These are phyloP conservation scores for Aegle marmelos DNA, from an alignment of 345 rosid species.

Conservation along the genomic window DNA sequence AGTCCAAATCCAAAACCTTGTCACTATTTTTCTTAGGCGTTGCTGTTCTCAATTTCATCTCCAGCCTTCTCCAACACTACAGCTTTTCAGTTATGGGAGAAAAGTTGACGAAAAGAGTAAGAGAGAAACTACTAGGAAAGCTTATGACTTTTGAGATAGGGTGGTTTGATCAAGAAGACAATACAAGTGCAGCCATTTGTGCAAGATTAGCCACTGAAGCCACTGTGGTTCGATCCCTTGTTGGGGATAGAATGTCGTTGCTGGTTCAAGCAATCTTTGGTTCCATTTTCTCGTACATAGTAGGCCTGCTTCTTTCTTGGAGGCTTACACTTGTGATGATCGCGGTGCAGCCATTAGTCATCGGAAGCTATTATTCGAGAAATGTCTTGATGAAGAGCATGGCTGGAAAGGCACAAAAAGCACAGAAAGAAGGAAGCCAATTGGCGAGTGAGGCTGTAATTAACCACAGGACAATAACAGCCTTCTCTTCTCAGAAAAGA, in stretches of 20 bases:
- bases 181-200: constrained; percentile 64
- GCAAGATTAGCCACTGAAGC: constrained; percentile 66
- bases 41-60: constrained; percentile 45
- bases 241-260: constrained; percentile 63
- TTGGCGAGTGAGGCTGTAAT: constrained; percentile 61
- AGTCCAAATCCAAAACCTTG: constrained; percentile 40
- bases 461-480: constrained; percentile 72
- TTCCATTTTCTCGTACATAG: constrained; percentile 43
- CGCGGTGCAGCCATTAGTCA: constrained; percentile 54
- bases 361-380: constrained; percentile 56
- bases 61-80: constrained; percentile 57
- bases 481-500: constrained; percentile 70
- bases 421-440: constrained; percentile 71
- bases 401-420: constrained; percentile 60
- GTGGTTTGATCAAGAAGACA: constrained; percentile 69
- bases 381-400: constrained; percentile 54
- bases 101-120: constrained; percentile 55
- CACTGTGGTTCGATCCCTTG: constrained; percentile 48
- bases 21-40: constrained; percentile 51
- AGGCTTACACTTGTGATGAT: constrained; percentile 57
- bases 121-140: constrained; percentile 49
- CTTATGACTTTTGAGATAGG: constrained; percentile 61
- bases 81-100: constrained; percentile 65
- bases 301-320: constrained; percentile 54
- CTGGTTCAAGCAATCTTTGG: constrained; percentile 58